These are phyloP conservation scores for Syzygium oleosum DNA, from an alignment of 345 rosid genomes.

Conservation along the genomic window DNA sequence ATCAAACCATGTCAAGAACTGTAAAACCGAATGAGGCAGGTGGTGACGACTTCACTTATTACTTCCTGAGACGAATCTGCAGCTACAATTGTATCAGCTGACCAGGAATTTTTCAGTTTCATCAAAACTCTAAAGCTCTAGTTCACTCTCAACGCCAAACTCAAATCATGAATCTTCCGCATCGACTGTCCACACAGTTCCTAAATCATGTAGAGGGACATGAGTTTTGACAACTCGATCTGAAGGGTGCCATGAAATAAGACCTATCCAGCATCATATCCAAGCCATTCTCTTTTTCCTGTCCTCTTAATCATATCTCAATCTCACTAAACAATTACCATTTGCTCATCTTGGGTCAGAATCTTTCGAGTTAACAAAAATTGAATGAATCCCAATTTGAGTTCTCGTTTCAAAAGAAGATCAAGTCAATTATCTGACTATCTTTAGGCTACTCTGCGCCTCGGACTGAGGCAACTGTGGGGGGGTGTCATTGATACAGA, in stretches of 20 bases:
- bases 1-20: not conserved
- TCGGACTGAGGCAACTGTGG: not conserved
- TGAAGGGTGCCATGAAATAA: not conserved
- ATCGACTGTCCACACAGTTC: not conserved
- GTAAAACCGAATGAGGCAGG: not conserved
- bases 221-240: not conserved
- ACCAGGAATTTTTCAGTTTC: not conserved
- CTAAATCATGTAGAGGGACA: not conserved
- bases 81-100: not conserved
- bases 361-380: not conserved
- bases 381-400: not conserved
- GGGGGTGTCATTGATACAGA: not conserved
- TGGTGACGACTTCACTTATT: not conserved
- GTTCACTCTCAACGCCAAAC: not conserved
- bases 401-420: not conserved
- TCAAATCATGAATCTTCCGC: not conserved
- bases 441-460: not conserved
- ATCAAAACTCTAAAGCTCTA: not conserved
- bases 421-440: not conserved
- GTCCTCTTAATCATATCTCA: not conserved
- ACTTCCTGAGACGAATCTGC: not conserved
- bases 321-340: not conserved
- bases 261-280: not conserved
- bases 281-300: not conserved
- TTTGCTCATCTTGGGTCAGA: not conserved